Percentiles rank a stretch among this genome's conserved stretches.
Evolutionary conservation across 768 basidiomycete species (phyloP).

Genomic region (Suillus hirtellus): DNA sequence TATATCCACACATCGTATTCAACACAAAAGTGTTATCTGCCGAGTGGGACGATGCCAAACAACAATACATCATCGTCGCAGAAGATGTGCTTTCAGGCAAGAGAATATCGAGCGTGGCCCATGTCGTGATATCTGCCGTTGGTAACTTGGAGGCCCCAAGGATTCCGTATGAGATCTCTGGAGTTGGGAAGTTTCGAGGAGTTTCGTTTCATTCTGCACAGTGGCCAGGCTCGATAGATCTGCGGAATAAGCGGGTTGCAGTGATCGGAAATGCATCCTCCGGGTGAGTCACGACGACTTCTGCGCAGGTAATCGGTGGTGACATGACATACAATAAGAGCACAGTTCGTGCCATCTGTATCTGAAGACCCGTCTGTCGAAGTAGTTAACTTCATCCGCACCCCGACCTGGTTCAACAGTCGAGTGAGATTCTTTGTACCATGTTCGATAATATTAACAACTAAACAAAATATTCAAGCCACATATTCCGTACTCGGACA

Average conservation of each 20-base stretch:
- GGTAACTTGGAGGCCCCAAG: constrained; percentile 50
- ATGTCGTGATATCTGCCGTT: constrained; percentile 52
- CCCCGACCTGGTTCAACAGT: constrained; percentile 60
- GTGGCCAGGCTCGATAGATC: constrained; percentile 44
- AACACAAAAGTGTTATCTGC: constrained; percentile 44
- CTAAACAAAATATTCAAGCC: constrained; percentile 35
- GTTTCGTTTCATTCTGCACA: constrained; percentile 52
- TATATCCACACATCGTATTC: constrained; percentile 44
- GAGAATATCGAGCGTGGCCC: constrained; percentile 33
- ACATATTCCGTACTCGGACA: constrained; percentile 40
- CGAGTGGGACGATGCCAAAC: constrained; percentile 41
- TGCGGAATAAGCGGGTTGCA: constrained; percentile 42
- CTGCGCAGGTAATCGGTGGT: constrained; percentile 8
- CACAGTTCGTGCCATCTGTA: constrained; percentile 61
- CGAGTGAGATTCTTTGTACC: constrained; percentile 38
- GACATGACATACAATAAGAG: constrained; percentile 36
- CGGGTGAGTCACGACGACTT: constrained; percentile 38
- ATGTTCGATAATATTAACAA: not conserved
- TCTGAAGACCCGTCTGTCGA: constrained; percentile 50
- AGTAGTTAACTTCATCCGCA: constrained; percentile 59
- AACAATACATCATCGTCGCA: constrained; percentile 38
- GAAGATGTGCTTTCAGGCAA: constrained; percentile 36
- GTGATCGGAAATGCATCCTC: constrained; percentile 66
- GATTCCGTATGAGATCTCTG: constrained; percentile 35
- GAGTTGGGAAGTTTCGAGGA: constrained; percentile 46